Percentiles rank a stretch among this genome's conserved stretches.
Conservation (phyloP, 352 stramenopile species). For the Pythium brassicae region DNA sequence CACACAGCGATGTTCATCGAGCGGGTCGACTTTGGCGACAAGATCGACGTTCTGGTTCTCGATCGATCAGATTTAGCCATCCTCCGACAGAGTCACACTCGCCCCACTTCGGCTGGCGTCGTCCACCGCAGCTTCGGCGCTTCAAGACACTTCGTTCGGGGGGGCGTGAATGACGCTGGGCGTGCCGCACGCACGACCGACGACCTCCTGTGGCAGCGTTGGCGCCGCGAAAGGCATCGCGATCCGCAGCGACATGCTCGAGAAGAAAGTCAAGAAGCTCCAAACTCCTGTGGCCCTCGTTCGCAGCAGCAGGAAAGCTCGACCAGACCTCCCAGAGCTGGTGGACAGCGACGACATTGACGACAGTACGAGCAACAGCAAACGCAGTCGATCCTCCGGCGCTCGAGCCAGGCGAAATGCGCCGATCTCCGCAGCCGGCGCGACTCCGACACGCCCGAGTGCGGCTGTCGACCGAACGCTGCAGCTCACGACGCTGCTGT, state of each 20-base stretch:
- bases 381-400: not conserved
- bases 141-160: not conserved
- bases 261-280: conserved; percentile 1
- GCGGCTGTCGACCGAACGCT: conserved; percentile 15
- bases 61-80: no score
- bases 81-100: no score
- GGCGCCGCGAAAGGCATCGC: not conserved
- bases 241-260: not conserved
- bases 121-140: no score
- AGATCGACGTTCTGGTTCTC: no score
- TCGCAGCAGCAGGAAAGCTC: not conserved
- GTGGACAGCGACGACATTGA: conserved; percentile 1
- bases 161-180: conserved; percentile 26
- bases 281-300: not conserved
- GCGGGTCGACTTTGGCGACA: no score
- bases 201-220: conserved; percentile 7
- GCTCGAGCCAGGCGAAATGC: not conserved
- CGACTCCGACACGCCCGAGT: not conserved
- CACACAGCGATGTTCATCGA: no score
- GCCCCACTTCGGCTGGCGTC: no score
- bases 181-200: conserved; percentile 16
- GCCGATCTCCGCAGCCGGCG: not conserved
- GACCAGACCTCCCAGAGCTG: conserved; percentile 5
- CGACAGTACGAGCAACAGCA: not conserved
- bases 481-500: conserved; percentile 38